Evolutionary conservation across 768 basidiomycete genomes (phyloP), one percentile per base, ranked within the genome.

Genomic region (Mycena vitilis): DNA sequence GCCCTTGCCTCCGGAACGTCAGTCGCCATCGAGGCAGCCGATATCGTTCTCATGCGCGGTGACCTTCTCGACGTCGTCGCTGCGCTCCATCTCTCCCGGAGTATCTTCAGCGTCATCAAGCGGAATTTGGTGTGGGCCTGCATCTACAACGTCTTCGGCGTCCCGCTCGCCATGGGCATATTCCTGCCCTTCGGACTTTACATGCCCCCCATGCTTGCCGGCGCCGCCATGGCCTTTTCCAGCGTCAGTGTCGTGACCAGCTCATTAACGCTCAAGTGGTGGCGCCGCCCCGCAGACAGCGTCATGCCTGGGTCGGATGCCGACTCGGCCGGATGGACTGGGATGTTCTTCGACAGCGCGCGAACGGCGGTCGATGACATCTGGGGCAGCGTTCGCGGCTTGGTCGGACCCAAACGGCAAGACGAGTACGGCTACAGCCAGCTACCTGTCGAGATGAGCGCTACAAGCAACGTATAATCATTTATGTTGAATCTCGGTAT

Each of bases 151-250:
- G 77, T 97, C 40, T 80, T 97, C 65, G 94, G 95, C 62, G 97
- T 99, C 66, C 98, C 98, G 20, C 88, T 99, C 53, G 98, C 98
- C 23, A 99, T 99, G 98, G 98, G 98, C 30, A 65, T 99, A 54
- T 91, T 99, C 82, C 85, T 99, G 15, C 98, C 98, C 0, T 87
- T 95, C 77, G 95, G 95, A 16, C 71, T 97, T 36, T 95, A 96
- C 78, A 89, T 99, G 77, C 98, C 96, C 73, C 98, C 98, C 11
- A 99, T 99, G 97, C 89, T 96, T 82, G 95, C 98, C 0, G 97
- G 95, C n/a, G 95, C 92, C 4, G 96, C 96, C 34, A 99, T 99
- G 98, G 98, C 98, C 30, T 96, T 95, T 78, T 96, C 95, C 40
- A 95, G 92, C 73, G 97, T 99, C 44, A 96, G 94, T 72, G 98